A percentile compares a stretch with the other conserved stretches of the same genome.
Evolutionary conservation across 208 protist genomes (phyloP).

Genomic region (Trypanosoma lewisi): DNA sequence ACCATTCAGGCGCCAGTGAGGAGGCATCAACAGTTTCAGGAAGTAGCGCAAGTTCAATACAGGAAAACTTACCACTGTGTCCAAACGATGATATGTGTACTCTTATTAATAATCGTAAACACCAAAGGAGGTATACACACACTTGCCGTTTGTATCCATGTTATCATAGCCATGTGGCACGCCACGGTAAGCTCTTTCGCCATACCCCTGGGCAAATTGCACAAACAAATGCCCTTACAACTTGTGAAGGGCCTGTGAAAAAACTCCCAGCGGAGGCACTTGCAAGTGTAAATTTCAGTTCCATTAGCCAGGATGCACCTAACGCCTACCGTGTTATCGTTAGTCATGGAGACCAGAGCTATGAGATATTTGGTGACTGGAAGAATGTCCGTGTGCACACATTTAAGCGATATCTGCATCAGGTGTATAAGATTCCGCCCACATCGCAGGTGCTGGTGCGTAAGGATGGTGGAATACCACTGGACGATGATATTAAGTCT

Average conservation of each 20-base stretch:
- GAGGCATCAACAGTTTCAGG: constrained; percentile 42
- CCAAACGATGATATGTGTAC: constrained; percentile 70
- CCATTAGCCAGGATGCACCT: constrained; percentile 73
- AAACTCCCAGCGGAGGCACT: constrained; percentile 63
- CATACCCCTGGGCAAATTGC: constrained; percentile 69
- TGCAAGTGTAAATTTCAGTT: constrained; percentile 79
- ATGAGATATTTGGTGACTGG: constrained; percentile 89
- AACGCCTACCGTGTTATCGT: constrained; percentile 86
- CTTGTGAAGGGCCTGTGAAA: constrained; percentile 16
- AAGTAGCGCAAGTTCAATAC: constrained; percentile 66
- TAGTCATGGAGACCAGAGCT: constrained; percentile 67
- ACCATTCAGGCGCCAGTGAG: constrained; percentile 30
- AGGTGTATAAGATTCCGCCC: constrained; percentile 80
- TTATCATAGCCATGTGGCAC: constrained; percentile 75
- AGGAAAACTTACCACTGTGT: constrained; percentile 67
- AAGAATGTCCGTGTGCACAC: constrained; percentile 79
- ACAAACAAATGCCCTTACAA: constrained; percentile 38
- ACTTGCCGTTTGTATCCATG: constrained; percentile 86
- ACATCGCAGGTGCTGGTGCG: constrained; percentile 60
- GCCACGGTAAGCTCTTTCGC: constrained; percentile 81
- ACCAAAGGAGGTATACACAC: constrained; percentile 81
- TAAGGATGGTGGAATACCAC: constrained; percentile 36
- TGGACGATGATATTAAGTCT: constrained; percentile 81
- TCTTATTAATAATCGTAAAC: constrained; percentile 77
- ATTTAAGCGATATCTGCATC: constrained; percentile 85